Evolutionary conservation across 306 rosid species (phyloP).

Genomic region (Mimosa pudica): DNA sequence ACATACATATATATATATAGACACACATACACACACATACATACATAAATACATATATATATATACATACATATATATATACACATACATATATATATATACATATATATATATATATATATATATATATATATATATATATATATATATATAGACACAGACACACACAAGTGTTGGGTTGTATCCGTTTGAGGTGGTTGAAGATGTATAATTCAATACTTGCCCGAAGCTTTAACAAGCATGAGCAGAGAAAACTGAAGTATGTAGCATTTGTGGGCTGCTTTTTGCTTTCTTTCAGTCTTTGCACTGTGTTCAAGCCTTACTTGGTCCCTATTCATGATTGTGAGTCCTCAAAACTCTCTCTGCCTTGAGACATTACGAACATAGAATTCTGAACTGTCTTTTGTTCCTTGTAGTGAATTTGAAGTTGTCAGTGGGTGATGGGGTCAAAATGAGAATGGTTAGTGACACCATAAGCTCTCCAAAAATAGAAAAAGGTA

Average conservation of each 20-base stretch:
- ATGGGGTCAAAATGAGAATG: constrained; percentile 56
- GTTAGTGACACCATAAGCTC: constrained; percentile 46
- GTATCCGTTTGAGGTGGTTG: constrained; percentile 10
- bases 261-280: constrained; percentile 73
- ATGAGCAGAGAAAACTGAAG: constrained; percentile 75
- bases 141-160: no score
- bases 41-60: no score
- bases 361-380: neutral
- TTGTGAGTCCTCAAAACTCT: constrained; percentile 53
- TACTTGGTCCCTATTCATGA: constrained; percentile 57
- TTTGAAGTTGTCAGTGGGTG: constrained; percentile 48
- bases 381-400: constrained; percentile 22
- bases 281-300: constrained; percentile 54
- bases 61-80: neutral
- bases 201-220: constrained; percentile 62
- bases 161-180: constrained; percentile 14
- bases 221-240: constrained; percentile 77
- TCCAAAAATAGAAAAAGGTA: constrained; percentile 43
- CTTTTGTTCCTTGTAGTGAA: constrained; percentile 52
- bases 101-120: no score
- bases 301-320: constrained; percentile 75
- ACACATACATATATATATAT: no score
- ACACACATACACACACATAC: no score
- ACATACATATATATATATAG: no score
- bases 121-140: neutral